phyloP scores from a whole-genome alignment of 331 rosid species.

The Pyracantha coccinea region DNA sequence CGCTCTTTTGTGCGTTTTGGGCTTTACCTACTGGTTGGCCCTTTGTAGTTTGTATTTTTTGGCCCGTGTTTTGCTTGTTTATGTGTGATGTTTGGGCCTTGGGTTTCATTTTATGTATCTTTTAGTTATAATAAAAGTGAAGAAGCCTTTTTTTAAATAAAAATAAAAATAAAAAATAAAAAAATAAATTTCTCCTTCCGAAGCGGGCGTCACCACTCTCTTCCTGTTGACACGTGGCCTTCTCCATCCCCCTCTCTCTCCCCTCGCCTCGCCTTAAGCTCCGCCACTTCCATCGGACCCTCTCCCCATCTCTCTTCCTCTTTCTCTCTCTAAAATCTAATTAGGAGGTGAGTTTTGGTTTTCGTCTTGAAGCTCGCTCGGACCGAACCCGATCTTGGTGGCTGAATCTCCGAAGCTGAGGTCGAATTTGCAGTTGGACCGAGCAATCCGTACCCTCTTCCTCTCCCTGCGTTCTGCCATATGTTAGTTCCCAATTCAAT shows the following conservation, averaged over 20 bases:
- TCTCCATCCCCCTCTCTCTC: not conserved
- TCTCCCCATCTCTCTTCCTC: not conserved
- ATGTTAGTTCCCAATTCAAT: slow-evolving; percentile 3
- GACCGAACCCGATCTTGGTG: slow-evolving; percentile 19
- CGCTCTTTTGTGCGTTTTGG: too few relatives aligned
- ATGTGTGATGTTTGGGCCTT: too few relatives aligned
- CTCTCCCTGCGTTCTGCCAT: slow-evolving; percentile 41
- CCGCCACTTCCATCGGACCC: slow-evolving; percentile 1
- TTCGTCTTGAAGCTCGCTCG: not conserved
- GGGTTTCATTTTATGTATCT: too few relatives aligned
- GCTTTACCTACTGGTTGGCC: too few relatives aligned
- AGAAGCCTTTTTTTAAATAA: too few relatives aligned
- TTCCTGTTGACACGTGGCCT: slow-evolving; percentile 19
- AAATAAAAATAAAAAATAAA: too few relatives aligned
- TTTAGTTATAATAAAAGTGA: too few relatives aligned
- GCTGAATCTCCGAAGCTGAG: slow-evolving; percentile 15
- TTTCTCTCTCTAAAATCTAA: not conserved
- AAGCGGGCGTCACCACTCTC: slow-evolving; percentile 26
- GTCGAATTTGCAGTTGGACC: slow-evolving; percentile 18
- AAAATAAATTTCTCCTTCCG: too few relatives aligned
- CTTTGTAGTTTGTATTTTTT: too few relatives aligned
- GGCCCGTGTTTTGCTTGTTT: too few relatives aligned
- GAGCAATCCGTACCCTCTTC: slow-evolving; percentile 28
- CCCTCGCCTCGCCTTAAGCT: not conserved
- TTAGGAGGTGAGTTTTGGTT: not conserved